Base-by-base conservation (phyloP, 108 stramenopile genomes). In the Cyclotella atomus region DNA sequence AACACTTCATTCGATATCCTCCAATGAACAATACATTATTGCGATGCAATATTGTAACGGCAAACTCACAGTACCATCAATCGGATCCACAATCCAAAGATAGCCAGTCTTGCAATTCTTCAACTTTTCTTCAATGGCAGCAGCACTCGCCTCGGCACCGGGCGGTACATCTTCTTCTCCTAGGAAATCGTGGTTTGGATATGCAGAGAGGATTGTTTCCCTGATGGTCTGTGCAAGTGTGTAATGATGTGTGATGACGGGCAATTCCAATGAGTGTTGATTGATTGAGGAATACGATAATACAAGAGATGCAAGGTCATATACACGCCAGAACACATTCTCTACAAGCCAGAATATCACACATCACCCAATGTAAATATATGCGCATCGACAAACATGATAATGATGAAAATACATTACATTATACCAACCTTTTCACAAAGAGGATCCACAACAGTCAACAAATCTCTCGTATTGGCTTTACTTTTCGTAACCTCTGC, bases 111-210 rank as follows among this genome's bases (percentile, higher is more conserved):
- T 24, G 16, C 65, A 44, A 71, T 61, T 72, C 33, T 2, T 65
- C 5, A 91, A 73, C 19, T 81, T 76, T 47, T 59, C 73, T 7
- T 84, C 68, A 33, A 96, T 75, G 27, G 95, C 95, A 1, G 80
- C 87, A 2, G 85, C 86, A 32, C 86, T 79, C 0, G 95, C 91
- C n/a, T 88, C 85, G 25, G 81, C 83, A 7, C 95, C 95, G 8
- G 93, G 85, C 21, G 67, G 88, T 7, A 97, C 95, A 63, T 87
- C 85, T 81, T 96, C 95, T 77, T 97, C 95, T 0, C 97, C 97
- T 14, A 97, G 82, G 59, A 97, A 82, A 28, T 68, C 70, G 64
- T 95, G 94, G 34, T 61, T 43, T 8, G 95, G 91, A 69, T 87
- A 94, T 2, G 72, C 49, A 27, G 59, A 75, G 20, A 76, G 59